phyloP scores from a whole-genome alignment of 306 rosid species.

The Lotus japonicus region DNA sequence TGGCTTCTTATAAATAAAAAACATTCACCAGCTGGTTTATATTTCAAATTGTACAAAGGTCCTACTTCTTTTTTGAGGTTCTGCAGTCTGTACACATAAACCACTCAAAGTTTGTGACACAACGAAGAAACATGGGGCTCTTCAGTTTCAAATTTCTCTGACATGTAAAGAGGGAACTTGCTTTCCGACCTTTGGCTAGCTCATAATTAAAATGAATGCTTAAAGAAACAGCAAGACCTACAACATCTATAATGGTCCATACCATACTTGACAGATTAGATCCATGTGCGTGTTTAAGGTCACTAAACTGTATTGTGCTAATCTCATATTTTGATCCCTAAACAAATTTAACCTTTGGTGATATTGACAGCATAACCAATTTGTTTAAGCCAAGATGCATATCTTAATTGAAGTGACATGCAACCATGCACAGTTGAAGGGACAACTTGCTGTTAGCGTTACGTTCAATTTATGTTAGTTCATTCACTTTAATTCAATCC shows the following conservation, averaged over 20 bases:
- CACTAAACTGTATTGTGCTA: background rate
- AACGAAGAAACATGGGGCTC: slow-evolving; percentile 19
- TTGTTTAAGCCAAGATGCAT: slow-evolving; percentile 7
- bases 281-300: background rate
- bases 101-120: slow-evolving; percentile 19
- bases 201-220: slow-evolving; percentile 24
- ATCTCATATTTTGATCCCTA: background rate
- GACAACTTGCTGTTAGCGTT: slow-evolving; percentile 18
- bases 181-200: slow-evolving; percentile 18
- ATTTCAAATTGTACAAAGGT: background rate
- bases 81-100: background rate
- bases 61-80: slow-evolving; percentile 28
- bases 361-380: slow-evolving; percentile 25
- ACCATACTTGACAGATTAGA: background rate
- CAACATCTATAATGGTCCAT: slow-evolving; percentile 8
- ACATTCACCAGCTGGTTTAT: slow-evolving; percentile 16
- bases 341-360: slow-evolving; percentile 4
- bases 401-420: slow-evolving; percentile 13
- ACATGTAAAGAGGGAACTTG: slow-evolving; percentile 25
- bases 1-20: slow-evolving; percentile 16
- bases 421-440: slow-evolving; percentile 17
- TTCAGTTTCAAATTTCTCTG: slow-evolving; percentile 21
- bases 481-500: slow-evolving; percentile 17
- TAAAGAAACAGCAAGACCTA: slow-evolving; percentile 30
- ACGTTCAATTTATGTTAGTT: background rate